These are phyloP conservation scores for Microcyclosporella mali DNA, from an alignment of 2,329 filamentous ascomycete species.

Conservation along the genomic window DNA sequence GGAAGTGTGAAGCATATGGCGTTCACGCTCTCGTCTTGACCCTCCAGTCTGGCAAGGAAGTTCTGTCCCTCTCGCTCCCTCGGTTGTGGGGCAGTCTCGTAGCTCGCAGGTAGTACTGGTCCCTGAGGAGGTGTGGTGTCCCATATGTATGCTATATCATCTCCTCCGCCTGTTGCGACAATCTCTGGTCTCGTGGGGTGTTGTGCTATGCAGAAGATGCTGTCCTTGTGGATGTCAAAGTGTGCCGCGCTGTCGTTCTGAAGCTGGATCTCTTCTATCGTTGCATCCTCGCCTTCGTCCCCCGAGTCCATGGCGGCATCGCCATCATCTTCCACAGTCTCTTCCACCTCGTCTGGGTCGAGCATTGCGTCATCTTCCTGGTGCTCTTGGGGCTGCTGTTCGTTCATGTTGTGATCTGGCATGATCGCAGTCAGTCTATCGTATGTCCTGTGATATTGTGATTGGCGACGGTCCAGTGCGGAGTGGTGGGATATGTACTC, in stretches of 20 bases:
- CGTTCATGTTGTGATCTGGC: constrained; percentile 15
- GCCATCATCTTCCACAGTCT: constrained; percentile 56
- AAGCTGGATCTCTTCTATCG: constrained; percentile 65
- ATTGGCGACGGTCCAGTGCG: too few species aligned
- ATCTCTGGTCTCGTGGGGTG: constrained; percentile 74
- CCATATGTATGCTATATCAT: constrained; percentile 81
- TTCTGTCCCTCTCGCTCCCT: constrained; percentile 54
- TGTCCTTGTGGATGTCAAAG: constrained; percentile 85
- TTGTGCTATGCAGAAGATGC: constrained; percentile 89
- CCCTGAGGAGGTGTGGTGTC: constrained; percentile 58
- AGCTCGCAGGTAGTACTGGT: constrained; percentile 70
- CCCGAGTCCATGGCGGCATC: constrained; percentile 77
- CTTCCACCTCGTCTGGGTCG: constrained; percentile 71
- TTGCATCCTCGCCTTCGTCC: constrained; percentile 49
- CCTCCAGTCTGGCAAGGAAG: constrained; percentile 69
- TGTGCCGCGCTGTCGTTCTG: constrained; percentile 91
- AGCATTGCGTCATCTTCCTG: constrained; percentile 63
- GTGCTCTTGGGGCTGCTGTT: constrained; percentile 41
- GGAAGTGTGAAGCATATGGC: constrained; percentile 78
- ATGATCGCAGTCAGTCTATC: constrained; percentile 3
- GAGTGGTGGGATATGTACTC: too few species aligned
- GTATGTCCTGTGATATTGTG: too few species aligned
- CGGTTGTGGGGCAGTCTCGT: constrained; percentile 59
- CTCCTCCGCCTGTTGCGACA: constrained; percentile 79
- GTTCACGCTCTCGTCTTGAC: constrained; percentile 88